Evolutionary conservation across 2,329 filamentous ascomycete genomes (phyloP), one percentile per base, ranked within the genome.

Genomic region (Cladophialophora psammophila): DNA sequence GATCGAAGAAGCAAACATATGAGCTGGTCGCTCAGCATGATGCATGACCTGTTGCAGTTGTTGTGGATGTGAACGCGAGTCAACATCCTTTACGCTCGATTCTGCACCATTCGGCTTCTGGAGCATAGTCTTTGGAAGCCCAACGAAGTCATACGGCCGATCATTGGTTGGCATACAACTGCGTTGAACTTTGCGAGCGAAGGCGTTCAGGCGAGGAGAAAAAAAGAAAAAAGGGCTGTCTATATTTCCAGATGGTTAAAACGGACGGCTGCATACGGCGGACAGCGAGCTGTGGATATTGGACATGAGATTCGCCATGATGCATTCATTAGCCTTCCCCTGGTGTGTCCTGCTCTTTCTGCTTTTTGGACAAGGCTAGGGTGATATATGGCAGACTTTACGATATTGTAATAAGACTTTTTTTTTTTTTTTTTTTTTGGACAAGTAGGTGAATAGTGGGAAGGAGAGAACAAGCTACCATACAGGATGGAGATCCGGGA

Each of bases 21-120:
- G 68, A 70, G 61, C 26, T 70, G 60, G 63, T 66, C 13, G 59
- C 65, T 20, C 71, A 72, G 53, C 69, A 69, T 66, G 71, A 72
- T 66, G 69, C 71, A 8, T 72, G 40, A 57, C 12, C 36, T 42
- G 34, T 34, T 31, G 36, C 20, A 13, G 36, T 34, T 1, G n/a
- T 15, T 15, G 10, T 53, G 50, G 5, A 32, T 53, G 32, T 32
- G 31, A 26, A n/a, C 12, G 40, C 12, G 40, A 12, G n/a, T 45
- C 40, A 12, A 45, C 12, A n/a, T n/a, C 40, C n/a, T 45, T 2
- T 12, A 45, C n/a, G 40, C 40, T 2, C 40, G n/a, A 26, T 2
- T 2, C 26, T 26, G 26, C 34, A 55, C 31, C 31, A 31, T 26
- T 36, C 18, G 31, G 31, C 52, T 55, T 34, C 52, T 13, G 15